Percentiles rank a stretch among this genome's conserved stretches.
Evolutionary conservation across 2,329 filamentous ascomycete genomes (phyloP).

Genomic region (Microcera coccophila): DNA sequence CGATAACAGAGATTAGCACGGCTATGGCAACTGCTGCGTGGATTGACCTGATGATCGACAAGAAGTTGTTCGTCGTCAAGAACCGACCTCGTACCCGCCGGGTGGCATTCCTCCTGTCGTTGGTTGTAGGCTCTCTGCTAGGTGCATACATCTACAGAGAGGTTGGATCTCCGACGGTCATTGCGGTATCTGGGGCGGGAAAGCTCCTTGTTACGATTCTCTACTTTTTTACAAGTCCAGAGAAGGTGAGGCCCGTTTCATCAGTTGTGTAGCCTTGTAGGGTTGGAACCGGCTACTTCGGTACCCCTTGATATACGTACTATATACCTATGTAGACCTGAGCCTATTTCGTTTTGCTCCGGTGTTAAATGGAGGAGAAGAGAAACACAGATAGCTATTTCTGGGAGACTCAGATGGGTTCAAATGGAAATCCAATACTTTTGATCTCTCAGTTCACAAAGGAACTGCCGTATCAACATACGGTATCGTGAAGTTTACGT

Average conservation of each 20-base stretch:
- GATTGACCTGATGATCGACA: constrained; percentile 57
- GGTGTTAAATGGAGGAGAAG: too few species aligned
- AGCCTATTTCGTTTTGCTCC: too few species aligned
- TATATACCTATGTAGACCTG: too few species aligned
- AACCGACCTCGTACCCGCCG: constrained; percentile 51
- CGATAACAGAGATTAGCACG: constrained; percentile 59
- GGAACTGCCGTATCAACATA: too few species aligned
- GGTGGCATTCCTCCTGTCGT: constrained; percentile 44
- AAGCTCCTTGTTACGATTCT: constrained; percentile 22
- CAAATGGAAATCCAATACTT: too few species aligned
- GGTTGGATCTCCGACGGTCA: constrained; percentile 20
- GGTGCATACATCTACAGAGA: constrained; percentile 46
- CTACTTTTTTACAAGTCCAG: constrained; percentile 17
- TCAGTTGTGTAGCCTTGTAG: constrained; percentile 6
- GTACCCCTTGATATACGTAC: too few species aligned
- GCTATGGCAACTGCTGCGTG: constrained; percentile 63
- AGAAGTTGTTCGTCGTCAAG: constrained; percentile 40
- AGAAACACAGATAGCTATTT: too few species aligned
- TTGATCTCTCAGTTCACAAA: too few species aligned
- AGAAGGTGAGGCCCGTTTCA: constrained; percentile 8
- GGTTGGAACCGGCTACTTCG: too few species aligned
- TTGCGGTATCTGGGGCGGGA: constrained; percentile 24
- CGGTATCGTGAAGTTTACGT: too few species aligned
- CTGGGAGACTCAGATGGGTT: too few species aligned
- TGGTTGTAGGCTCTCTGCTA: constrained; percentile 47